Evolutionary conservation across 192 early-diverging fungal species (phyloP), one percentile per base, ranked within the genome.

Genomic region (Podochytrium sp.): DNA sequence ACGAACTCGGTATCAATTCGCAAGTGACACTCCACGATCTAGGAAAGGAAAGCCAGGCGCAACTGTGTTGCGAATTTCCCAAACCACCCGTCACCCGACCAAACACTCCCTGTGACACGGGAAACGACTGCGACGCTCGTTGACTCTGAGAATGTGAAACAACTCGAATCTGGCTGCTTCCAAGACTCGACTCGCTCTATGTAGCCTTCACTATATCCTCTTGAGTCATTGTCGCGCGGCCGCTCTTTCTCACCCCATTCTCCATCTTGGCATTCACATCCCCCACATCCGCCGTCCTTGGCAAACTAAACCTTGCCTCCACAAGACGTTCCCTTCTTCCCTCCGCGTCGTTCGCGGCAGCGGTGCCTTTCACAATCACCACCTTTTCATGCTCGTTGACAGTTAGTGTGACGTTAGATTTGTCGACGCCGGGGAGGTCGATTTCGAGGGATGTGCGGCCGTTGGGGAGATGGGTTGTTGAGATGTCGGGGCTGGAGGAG

Each of bases 361-460:
- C 39, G 32, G 35, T 30, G 6, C 74, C 74, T 33, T 71, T 59
- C 61, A 74, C 14, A 40, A 76, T 42, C 37, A 72, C 58, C 20
- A 59, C 51, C 52, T 56, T 70, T 37, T 71, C 65, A 16, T 56
- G 50, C 20, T 76, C 74, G 27, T 73, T 66, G 1, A 76, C 74
- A 29, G 47, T 73, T 52, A 76, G 25, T 18, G 42, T n/a, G 2
- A 76, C 20, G 27, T 76, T 55, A 10, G 57, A 52, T 55, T 76
- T 76, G 32, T 40, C 33, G 14, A 76, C 40, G 30, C 74, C 74
- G 14, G 74, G 74, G 2, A 76, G 51, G 34, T 76, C 74, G 38
- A 76, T 66, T 56, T 66, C 65, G 27, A 76, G 27, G 30, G 55
- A 38, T 23, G 38, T 18, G 5, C 74, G 43, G 14, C 56, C 56